Base-by-base conservation (phyloP, 2,329 filamentous ascomycete genomes). In the Trichophyton verrucosum region DNA sequence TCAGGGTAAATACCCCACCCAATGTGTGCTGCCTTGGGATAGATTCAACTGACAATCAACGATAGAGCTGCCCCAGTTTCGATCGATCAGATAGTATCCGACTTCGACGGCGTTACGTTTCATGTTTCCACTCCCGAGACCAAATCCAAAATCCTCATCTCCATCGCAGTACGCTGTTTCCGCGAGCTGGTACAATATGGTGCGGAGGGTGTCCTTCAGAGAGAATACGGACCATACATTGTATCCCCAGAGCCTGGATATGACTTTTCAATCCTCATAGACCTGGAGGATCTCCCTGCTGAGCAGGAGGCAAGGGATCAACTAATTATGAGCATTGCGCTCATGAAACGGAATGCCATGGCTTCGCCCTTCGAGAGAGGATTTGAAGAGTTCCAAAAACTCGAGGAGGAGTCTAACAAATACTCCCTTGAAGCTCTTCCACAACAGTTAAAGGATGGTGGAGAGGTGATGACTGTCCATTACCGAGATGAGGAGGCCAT, bases 401-500 rank as follows among this genome's bases (percentile, higher is more conserved):
- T 99, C 65, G 86, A 87, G 68, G 90, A 95, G 71, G 89, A 92
- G 69, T 91, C 94, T 5, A 88, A 89, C 53, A 90, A 91, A 71
- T 97, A 94, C 73, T 96, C 89, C 42, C 89, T 89, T 1, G 94
- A 99, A 75, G 88, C 92, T 64, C 94, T 95, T 59, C 94, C 94
- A 0, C 90, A 96, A 73, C 92, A 91, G 64, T 81, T 96, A 33
- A 80, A 81, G 66, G 94, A 97, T 76, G 92, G 94, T 58, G 91
- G 92, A 61, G 85, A 94, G 67, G 87, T 97, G 62, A 96, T 95
- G 82, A 86, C 92, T 2, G 95, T 99, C 68, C 92, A 97, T 75
- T 99, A 99, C 78, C 88, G 94, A 61, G 95, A 99, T 71, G 91
- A 97, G 79, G 94, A 99, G 75, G 91, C 94, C 59, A 97, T 99